Conservation (phyloP, 805 yeast genomes). For the Hanseniaspora taiwanica region DNA sequence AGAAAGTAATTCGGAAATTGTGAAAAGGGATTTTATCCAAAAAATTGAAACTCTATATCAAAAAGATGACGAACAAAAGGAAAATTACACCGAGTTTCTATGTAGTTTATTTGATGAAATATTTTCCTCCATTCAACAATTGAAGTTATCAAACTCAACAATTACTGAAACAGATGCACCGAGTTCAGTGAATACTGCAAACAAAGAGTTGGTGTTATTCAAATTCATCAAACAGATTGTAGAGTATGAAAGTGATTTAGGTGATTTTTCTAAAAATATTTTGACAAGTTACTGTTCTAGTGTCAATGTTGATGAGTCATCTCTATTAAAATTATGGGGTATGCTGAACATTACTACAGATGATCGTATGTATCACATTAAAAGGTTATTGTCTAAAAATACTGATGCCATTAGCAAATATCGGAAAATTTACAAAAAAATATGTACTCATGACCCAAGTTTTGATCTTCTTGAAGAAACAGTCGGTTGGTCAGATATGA, state of each 20-base stretch:
- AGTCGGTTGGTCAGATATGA: neutral
- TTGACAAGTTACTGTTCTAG: neutral
- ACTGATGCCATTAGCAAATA: neutral
- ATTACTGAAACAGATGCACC: neutral
- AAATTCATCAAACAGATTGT: neutral
- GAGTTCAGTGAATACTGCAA: neutral
- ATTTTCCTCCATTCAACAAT: neutral
- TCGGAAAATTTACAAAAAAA: neutral
- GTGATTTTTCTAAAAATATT: neutral
- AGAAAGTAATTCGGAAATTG: too few species aligned
- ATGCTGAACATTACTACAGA: neutral
- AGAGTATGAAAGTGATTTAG: neutral
- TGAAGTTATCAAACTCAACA: neutral
- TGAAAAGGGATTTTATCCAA: too few species aligned
- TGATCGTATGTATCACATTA: neutral
- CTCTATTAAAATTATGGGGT: neutral
- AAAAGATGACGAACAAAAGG: neutral
- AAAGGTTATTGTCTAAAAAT: neutral
- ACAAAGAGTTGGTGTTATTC: neutral
- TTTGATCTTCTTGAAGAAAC: neutral
- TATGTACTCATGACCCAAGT: neutral
- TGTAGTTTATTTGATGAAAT: neutral
- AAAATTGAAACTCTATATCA: neutral
- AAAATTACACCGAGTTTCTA: constrained; percentile 5
- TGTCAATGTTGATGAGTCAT: neutral